Evolutionary conservation across 2,329 filamentous ascomycete species (phyloP), one percentile per base, ranked within the genome.

Genomic region (Alternaria gaisen): DNA sequence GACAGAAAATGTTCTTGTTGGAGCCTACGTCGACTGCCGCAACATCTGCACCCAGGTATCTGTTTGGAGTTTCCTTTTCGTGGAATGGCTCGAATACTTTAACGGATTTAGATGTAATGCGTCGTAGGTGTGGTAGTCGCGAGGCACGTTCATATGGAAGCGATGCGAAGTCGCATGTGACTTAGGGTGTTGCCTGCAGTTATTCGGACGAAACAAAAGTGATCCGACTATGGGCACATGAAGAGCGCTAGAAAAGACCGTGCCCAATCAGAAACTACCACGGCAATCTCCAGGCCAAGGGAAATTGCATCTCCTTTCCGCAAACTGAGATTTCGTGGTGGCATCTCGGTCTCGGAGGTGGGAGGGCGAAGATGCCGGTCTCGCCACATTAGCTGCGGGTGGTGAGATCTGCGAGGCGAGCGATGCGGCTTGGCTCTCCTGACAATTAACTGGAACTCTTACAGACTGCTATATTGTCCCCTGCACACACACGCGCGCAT

Each of bases 321-420:
- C 53, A 42, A 24, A 30, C 34, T 58, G 42, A 43, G 40, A 44
- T 58, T 58, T 62, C 40, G 51, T 55, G 10, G 55, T 44, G 32
- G 50, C 34, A 51, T 57, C n/a, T 67, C 66, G 57, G 66, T 53
- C 20, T 67, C 66, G 57, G 66, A 63, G 53, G 58, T 41, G 60
- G 60, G 59, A 59, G 53, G 6, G 46, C 53, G 18, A 56, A 55
- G 51, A 48, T 58, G 66, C 55, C 58, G 56, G 58, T 69, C 66
- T 68, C 66, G 66, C 66, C 66, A 67, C 58, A 59, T 63, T 61
- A 64, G 60, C 59, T 63, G 59, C 62, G 41, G 53, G 63, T 65
- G 66, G 64, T 67, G 60, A 65, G 66, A 68, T 63, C 53, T 53
- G 51, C 60, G 52, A 38, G 53, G 57, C 59, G 54, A 58, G 43